These are phyloP conservation scores for Verticillium tricorpus DNA, from an alignment of 2,329 filamentous ascomycete genomes.

Conservation along the genomic window DNA sequence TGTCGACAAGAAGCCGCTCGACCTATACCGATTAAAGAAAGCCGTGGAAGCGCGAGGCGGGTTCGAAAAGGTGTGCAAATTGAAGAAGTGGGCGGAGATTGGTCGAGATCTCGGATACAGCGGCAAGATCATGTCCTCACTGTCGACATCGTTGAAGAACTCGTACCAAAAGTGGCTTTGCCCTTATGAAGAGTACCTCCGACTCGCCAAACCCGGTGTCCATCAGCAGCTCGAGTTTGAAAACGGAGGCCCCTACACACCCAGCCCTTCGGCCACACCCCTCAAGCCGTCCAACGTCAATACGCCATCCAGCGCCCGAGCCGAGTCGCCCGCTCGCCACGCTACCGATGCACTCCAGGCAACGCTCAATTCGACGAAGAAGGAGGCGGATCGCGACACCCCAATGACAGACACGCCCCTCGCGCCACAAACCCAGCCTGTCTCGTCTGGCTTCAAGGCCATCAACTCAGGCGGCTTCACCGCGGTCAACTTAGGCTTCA, in stretches of 20 bases:
- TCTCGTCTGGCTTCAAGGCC: slow-evolving; percentile 55
- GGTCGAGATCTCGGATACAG: slow-evolving; percentile 95
- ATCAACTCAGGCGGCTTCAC: slow-evolving; percentile 63
- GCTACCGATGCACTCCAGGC: slow-evolving; percentile 50
- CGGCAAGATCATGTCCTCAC: slow-evolving; percentile 98
- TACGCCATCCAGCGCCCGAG: slow-evolving; percentile 53
- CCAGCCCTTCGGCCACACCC: slow-evolving; percentile 64
- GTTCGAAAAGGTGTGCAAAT: slow-evolving; percentile 94
- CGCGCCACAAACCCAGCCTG: slow-evolving; percentile 29
- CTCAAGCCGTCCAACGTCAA: slow-evolving; percentile 61
- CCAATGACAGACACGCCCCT: slow-evolving; percentile 41
- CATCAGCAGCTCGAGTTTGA: slow-evolving; percentile 92
- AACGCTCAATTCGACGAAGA: slow-evolving; percentile 39
- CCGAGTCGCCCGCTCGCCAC: slow-evolving; percentile 62
- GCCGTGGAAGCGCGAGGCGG: slow-evolving; percentile 91
- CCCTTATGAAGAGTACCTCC: slow-evolving; percentile 92
- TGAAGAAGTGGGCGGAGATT: slow-evolving; percentile 99
- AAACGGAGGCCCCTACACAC: slow-evolving; percentile 87
- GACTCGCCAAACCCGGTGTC: slow-evolving; percentile 88
- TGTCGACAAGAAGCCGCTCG: slow-evolving; percentile 94
- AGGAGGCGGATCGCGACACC: slow-evolving; percentile 42
- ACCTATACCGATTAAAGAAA: slow-evolving; percentile 94
- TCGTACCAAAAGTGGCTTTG: slow-evolving; percentile 96
- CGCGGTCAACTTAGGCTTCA: slow-evolving; percentile 67
- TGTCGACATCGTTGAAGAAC: slow-evolving; percentile 97